Evolutionary conservation across 768 basidiomycete species (phyloP), one percentile per base, ranked within the genome.

Genomic region (Leccinellum rugosiceps): DNA sequence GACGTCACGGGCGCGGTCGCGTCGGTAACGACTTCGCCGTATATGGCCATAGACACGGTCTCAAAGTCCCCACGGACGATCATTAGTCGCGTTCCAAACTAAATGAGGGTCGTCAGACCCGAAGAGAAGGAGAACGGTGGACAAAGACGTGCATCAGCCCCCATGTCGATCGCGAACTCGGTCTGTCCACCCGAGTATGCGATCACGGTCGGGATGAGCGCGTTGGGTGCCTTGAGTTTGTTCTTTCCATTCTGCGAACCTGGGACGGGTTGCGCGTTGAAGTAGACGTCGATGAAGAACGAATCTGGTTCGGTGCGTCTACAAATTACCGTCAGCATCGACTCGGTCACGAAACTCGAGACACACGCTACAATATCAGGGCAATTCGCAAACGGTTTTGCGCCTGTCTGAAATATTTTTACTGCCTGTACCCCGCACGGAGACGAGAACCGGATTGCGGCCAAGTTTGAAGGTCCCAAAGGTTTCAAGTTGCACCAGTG

Each of bases 71-170:
- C 91, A 65, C 85, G 86, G 59, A 93, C 78, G 56, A 92, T 88
- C 80, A 93, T 85, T 30, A 92, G 76, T 45, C 90, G 85, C 21
- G 90, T 90, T 4, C 85, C 82, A 68, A 81, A 84, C 87, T 90
- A 67, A 17, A 54, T 30, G 32, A 47, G 35, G 31, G 26, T 55
- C 10, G 46, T 63, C 44, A 64, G 55, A 55, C 15, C 19, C 9
- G n/a, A 44, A 28, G 4, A 26, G 9, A 48, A 50, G 3, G 38
- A 19, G 11, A 21, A 41, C 8, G 34, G 51, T 15, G 43, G 19
- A 53, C 38, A 51, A 13, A 19, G 9, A 75, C 81, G 55, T 63
- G 84, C 91, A 72, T 91, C 87, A 9, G 68, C 49, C 35, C 85
- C 85, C 86, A 91, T 86, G 58, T 88, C 81, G 15, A 92, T 81